A percentile compares a stretch with the other conserved stretches of the same genome.
These are phyloP conservation scores for Coemansia sp. DNA, from an alignment of 192 early-diverging fungal genomes.

Conservation along the genomic window DNA sequence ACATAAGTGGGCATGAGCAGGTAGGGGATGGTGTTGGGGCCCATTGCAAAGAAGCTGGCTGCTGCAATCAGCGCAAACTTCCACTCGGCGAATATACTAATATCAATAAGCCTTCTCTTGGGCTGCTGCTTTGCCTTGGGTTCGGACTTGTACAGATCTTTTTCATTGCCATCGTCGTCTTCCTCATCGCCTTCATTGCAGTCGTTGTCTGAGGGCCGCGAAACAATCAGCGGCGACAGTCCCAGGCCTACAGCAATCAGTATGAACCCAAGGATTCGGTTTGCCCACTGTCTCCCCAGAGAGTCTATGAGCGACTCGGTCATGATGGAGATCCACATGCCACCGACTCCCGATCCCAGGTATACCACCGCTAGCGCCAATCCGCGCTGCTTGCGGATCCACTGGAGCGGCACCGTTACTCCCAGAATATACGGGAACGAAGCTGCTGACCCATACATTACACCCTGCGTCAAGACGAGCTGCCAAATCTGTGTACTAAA, in stretches of 20 bases:
- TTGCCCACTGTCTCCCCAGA: conserved; percentile 33
- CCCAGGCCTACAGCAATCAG: conserved; percentile 29
- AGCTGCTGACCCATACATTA: conserved; percentile 36
- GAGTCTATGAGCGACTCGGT: conserved; percentile 22
- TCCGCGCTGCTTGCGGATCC: conserved; percentile 27
- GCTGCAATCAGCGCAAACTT: conserved; percentile 35
- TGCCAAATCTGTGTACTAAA: conserved; percentile 53
- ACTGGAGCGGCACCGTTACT: conserved; percentile 40
- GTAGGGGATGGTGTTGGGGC: conserved; percentile 47
- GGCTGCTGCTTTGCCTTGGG: neutral
- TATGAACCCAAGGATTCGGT: conserved; percentile 33
- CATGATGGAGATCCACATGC: conserved; percentile 42
- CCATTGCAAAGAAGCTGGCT: conserved; percentile 48
- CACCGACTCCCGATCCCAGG: conserved; percentile 41
- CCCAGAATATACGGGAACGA: conserved; percentile 48
- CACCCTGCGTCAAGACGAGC: conserved; percentile 49
- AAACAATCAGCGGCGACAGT: conserved; percentile 31
- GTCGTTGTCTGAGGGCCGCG: too few relatives aligned
- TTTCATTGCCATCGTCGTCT: too few relatives aligned
- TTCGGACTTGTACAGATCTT: too few relatives aligned
- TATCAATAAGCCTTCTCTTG: conserved; percentile 19
- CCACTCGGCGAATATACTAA: conserved; percentile 36
- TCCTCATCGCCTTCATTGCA: too few relatives aligned
- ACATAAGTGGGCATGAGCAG: conserved; percentile 47
- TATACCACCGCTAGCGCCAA: conserved; percentile 36